Percentiles rank a stretch among this genome's conserved stretches.
These are phyloP conservation scores for Neofusicoccum laricinum DNA, from an alignment of 2,329 filamentous ascomycete genomes.

Conservation along the genomic window DNA sequence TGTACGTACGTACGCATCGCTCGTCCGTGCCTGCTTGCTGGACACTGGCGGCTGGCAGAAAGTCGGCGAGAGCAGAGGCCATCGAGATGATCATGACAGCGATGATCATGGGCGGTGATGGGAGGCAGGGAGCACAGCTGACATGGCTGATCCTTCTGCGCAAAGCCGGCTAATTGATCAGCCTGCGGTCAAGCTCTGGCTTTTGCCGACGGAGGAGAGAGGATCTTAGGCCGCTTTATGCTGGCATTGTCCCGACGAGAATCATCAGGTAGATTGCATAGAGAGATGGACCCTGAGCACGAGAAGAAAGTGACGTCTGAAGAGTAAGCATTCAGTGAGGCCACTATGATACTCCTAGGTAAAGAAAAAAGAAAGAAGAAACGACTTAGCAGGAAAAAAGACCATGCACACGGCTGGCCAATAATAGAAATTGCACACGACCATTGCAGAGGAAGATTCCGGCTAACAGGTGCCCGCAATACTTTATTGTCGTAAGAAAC, in stretches of 20 bases:
- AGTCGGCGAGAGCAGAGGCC: background rate
- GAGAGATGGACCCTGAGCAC: too few relatives aligned
- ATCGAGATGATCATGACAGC: background rate
- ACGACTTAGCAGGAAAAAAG: too few relatives aligned
- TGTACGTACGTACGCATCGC: background rate
- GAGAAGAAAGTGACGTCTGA: too few relatives aligned
- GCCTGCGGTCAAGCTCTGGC: background rate
- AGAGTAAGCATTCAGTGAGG: too few relatives aligned
- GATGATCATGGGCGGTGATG: background rate
- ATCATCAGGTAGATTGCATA: too few relatives aligned
- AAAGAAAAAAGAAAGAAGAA: too few relatives aligned
- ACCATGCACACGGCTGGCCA: too few relatives aligned
- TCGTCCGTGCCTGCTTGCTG: background rate
- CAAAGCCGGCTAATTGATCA: background rate
- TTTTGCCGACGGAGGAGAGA: background rate
- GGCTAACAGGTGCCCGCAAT: background rate
- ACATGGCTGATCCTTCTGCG: background rate
- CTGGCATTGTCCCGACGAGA: too few relatives aligned
- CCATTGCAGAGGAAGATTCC: too few relatives aligned
- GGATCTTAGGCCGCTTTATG: background rate
- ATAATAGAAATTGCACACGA: too few relatives aligned
- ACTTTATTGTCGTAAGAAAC: background rate
- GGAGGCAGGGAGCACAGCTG: background rate
- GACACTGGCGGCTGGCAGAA: background rate
- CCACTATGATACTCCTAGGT: too few relatives aligned